Conservation (phyloP, 2,329 filamentous ascomycete species). For the Colletotrichum zoysiae region DNA sequence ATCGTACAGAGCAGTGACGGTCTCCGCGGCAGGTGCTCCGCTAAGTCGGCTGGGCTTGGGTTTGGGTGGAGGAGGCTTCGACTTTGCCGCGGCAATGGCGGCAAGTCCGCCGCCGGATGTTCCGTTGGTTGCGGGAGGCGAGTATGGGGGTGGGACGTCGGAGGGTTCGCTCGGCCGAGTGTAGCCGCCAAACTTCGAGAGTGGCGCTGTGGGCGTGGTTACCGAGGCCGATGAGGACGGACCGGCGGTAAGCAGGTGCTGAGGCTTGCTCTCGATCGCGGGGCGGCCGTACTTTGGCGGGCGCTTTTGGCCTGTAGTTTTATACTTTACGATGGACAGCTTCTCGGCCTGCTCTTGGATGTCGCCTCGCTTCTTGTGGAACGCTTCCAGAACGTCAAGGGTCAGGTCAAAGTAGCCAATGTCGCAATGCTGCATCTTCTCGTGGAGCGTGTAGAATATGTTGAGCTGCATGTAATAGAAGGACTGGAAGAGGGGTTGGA, state of each 20-base stretch:
- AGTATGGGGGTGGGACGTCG: constrained; percentile 78
- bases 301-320: constrained; percentile 80
- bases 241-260: constrained; percentile 65
- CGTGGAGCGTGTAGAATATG: constrained; percentile 97
- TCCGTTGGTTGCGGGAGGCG: constrained; percentile 54
- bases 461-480: constrained; percentile 99
- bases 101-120: constrained; percentile 56
- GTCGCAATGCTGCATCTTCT: constrained; percentile 96
- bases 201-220: constrained; percentile 38
- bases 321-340: constrained; percentile 89
- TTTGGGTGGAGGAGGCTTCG: constrained; percentile 79
- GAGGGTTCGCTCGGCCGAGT: constrained; percentile 56
- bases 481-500: constrained; percentile 95
- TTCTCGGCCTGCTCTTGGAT: constrained; percentile 87
- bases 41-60: constrained; percentile 84
- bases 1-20: constrained; percentile 91
- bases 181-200: constrained; percentile 52
- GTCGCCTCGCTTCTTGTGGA: constrained; percentile 88
- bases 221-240: constrained; percentile 49
- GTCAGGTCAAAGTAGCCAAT: constrained; percentile 98
- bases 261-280: constrained; percentile 62
- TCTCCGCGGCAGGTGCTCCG: constrained; percentile 76
- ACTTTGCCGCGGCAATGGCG: constrained; percentile 65
- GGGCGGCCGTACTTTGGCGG: constrained; percentile 71
- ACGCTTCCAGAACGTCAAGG: constrained; percentile 91